A percentile compares a stretch with the other conserved stretches of the same genome.
Evolutionary conservation across 352 stramenopile genomes (phyloP).

Genomic region (Elongisporangium senticosum): DNA sequence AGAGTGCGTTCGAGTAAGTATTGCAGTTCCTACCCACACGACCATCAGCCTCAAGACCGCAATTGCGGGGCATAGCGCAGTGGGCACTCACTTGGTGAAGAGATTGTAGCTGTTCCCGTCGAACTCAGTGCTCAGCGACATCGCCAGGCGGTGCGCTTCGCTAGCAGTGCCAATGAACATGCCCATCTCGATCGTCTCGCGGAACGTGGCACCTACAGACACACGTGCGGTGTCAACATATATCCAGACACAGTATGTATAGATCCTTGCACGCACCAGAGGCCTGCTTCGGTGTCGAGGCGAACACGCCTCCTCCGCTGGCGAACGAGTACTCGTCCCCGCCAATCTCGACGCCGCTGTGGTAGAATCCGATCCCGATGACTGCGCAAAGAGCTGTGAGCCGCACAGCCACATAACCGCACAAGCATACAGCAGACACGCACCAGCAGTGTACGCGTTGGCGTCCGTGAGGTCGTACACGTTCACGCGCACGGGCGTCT

Average conservation of each 20-base stretch:
- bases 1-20: slow-evolving; percentile 88
- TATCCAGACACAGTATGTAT: background rate
- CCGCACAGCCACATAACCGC: slow-evolving; percentile 3
- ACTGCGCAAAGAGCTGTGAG: slow-evolving; percentile 18
- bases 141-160: slow-evolving; percentile 78
- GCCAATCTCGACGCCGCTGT: slow-evolving; percentile 90
- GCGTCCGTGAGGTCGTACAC: slow-evolving; percentile 90
- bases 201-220: slow-evolving; percentile 75
- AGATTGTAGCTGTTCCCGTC: slow-evolving; percentile 88
- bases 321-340: slow-evolving; percentile 92
- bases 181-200: slow-evolving; percentile 87
- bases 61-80: background rate
- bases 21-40: slow-evolving; percentile 86
- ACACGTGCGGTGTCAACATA: background rate
- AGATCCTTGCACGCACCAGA: slow-evolving; percentile 27
- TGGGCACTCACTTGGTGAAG: slow-evolving; percentile 60
- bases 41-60: background rate
- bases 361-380: slow-evolving; percentile 86
- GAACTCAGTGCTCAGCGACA: slow-evolving; percentile 85
- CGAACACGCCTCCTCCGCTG: slow-evolving; percentile 87
- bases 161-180: slow-evolving; percentile 78
- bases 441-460: slow-evolving; percentile 86
- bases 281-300: slow-evolving; percentile 56
- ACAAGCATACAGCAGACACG: slow-evolving; percentile 5
- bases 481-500: slow-evolving; percentile 85